Evolutionary conservation across 202 grass and related monocot species (phyloP).

Genomic region (Hordeum pubiflorum): DNA sequence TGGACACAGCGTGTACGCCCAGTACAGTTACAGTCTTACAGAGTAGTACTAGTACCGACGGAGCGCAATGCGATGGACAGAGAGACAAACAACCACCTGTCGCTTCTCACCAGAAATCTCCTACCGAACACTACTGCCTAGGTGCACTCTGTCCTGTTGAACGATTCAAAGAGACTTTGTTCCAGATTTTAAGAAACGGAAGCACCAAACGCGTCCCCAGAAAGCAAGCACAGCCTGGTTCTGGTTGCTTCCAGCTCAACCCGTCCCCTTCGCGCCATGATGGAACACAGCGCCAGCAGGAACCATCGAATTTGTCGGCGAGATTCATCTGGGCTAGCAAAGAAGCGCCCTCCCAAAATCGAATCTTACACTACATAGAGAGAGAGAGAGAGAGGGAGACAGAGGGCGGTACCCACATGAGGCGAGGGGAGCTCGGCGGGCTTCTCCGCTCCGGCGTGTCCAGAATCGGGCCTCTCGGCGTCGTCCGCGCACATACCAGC

Average conservation of each 20-base stretch:
- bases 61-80: slow-evolving; percentile 8
- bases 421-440: slow-evolving; percentile 22
- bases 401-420: slow-evolving; percentile 37
- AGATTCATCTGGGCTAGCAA: neutral
- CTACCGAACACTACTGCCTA: neutral
- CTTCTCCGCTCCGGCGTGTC: slow-evolving; percentile 24
- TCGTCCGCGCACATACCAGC: slow-evolving; percentile 51
- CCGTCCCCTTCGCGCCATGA: neutral
- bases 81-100: slow-evolving; percentile 12
- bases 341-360: neutral
- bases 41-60: neutral
- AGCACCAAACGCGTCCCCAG: slow-evolving; percentile 17
- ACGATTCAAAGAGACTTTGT: neutral
- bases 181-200: neutral
- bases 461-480: slow-evolving; percentile 31
- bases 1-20: neutral
- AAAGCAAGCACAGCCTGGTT: neutral
- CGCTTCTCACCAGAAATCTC: neutral
- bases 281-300: neutral
- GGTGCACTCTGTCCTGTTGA: neutral
- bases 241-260: slow-evolving; percentile 8
- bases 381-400: neutral
- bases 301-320: neutral
- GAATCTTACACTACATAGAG: neutral
- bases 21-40: neutral